A percentile compares a stretch with the other conserved stretches of the same genome.
phyloP scores from a whole-genome alignment of 2,329 filamentous ascomycete species.

The Fusarium luffae region DNA sequence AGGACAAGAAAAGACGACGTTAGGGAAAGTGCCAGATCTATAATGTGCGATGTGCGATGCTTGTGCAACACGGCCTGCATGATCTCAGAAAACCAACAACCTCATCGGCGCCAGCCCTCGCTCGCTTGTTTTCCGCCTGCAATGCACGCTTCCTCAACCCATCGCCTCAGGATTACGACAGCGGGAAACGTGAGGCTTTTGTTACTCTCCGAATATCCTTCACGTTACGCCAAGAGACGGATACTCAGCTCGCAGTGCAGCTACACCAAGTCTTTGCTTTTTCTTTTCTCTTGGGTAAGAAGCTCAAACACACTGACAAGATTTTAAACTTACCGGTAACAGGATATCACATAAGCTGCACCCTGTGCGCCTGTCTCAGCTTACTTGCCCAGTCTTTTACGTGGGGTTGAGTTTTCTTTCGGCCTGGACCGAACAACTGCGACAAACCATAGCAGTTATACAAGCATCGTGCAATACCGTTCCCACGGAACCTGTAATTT shows the following conservation, averaged over 20 bases:
- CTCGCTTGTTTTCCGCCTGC: conserved; percentile 41
- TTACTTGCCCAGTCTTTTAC: conserved; percentile 18
- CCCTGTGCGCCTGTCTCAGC: conserved; percentile 13
- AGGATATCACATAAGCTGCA: background rate
- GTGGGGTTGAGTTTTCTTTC: conserved; percentile 19
- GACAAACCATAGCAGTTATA: conserved; percentile 22
- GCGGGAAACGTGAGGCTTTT: background rate
- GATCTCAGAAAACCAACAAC: conserved; percentile 44
- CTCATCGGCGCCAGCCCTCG: conserved; percentile 41
- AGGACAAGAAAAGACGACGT: conserved; percentile 28
- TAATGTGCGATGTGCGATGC: conserved; percentile 37
- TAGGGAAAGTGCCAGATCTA: conserved; percentile 44
- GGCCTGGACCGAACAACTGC: conserved; percentile 33
- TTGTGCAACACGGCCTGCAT: conserved; percentile 45
- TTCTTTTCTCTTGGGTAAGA: background rate
- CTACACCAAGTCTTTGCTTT: background rate
- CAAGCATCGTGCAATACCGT: conserved; percentile 30
- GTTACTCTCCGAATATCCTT: conserved; percentile 11
- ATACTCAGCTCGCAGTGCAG: background rate
- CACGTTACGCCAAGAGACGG: conserved; percentile 7
- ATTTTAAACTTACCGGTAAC: background rate
- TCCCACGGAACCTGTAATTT: conserved; percentile 11
- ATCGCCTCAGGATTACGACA: conserved; percentile 9
- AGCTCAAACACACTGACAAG: conserved; percentile 6
- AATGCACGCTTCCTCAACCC: conserved; percentile 26